Percentiles rank a stretch among this genome's conserved stretches.
These are phyloP conservation scores for Sclerospora graminicola DNA, from an alignment of 352 stramenopile species.

Conservation along the genomic window DNA sequence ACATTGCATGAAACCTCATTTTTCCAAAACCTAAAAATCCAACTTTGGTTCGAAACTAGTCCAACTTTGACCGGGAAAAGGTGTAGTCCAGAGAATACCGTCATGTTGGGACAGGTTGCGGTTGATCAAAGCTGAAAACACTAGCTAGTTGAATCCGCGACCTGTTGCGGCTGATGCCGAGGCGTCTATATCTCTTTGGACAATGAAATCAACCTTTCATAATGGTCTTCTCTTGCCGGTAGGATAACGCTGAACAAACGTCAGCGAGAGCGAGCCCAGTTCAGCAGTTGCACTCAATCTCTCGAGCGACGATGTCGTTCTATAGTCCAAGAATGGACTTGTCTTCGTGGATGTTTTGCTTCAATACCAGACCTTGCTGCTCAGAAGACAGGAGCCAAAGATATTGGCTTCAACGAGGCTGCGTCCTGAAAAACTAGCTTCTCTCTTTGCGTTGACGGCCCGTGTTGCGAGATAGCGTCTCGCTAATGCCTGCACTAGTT, in stretches of 20 bases:
- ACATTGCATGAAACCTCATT: no score
- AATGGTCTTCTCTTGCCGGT: slow-evolving; percentile 44
- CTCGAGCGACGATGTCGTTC: slow-evolving; percentile 63
- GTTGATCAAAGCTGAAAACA: slow-evolving; percentile 20
- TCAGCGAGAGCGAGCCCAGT: slow-evolving; percentile 22
- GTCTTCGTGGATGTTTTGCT: slow-evolving; percentile 57
- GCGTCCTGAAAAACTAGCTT: slow-evolving; percentile 40
- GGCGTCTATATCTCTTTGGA: slow-evolving; percentile 64
- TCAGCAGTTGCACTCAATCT: slow-evolving; percentile 46
- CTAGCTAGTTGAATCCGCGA: slow-evolving; percentile 17
- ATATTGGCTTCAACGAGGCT: slow-evolving; percentile 16
- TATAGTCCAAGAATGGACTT: slow-evolving; percentile 52
- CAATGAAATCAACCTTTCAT: slow-evolving; percentile 49
- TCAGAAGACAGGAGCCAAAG: slow-evolving; percentile 1
- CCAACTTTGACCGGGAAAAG: no score
- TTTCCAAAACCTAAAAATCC: no score
- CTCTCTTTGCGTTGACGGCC: slow-evolving; percentile 68
- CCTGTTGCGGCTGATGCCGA: slow-evolving; percentile 35
- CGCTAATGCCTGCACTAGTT: slow-evolving; percentile 57
- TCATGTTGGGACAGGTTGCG: not conserved
- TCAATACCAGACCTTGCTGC: slow-evolving; percentile 24
- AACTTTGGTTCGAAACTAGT: no score
- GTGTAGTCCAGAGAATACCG: slow-evolving; percentile 14
- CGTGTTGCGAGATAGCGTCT: slow-evolving; percentile 55
- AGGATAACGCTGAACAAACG: slow-evolving; percentile 44